Percentiles rank a stretch among this genome's conserved stretches.
Conservation (phyloP, 768 basidiomycete genomes). For the Holtermanniella nyarrowii region DNA sequence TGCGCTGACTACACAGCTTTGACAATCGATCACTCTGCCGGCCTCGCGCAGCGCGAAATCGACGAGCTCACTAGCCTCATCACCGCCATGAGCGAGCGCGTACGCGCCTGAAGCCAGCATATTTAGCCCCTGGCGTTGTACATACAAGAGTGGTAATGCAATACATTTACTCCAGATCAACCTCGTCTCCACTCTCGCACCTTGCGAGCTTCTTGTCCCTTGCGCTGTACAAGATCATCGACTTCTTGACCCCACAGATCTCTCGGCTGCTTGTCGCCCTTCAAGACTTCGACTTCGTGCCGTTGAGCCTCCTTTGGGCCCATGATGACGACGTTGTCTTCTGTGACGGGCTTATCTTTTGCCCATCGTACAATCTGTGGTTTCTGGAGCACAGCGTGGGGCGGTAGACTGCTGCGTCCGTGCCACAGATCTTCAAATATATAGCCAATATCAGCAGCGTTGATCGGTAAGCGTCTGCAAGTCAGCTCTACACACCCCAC, state of each 20-base stretch:
- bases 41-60: conserved; percentile 33
- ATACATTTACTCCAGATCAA: conserved; percentile 1
- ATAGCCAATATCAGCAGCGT: conserved; percentile 70
- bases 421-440: conserved; percentile 81
- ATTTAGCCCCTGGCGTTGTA: not conserved
- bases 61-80: conserved; percentile 32
- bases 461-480: conserved; percentile 52
- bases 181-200: conserved; percentile 24
- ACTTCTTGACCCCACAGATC: conserved; percentile 65
- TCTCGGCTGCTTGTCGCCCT: conserved; percentile 42
- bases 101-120: conserved; percentile 7
- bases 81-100: conserved; percentile 17
- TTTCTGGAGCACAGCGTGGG: conserved; percentile 59
- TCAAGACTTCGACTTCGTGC: conserved; percentile 46
- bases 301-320: conserved; percentile 62
- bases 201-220: conserved; percentile 53
- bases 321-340: conserved; percentile 81
- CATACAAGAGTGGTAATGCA: not conserved
- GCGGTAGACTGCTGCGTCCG: conserved; percentile 62
- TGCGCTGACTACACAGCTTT: conserved; percentile 23
- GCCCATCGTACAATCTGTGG: conserved; percentile 80
- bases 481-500: not conserved
- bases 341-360: conserved; percentile 50
- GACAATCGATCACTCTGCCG: conserved; percentile 30
- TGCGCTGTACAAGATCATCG: conserved; percentile 50